A percentile compares a stretch with the other conserved stretches of the same genome.
Conservation (phyloP, 2,329 filamentous ascomycete species). For the Dichotomopilus funicola region DNA sequence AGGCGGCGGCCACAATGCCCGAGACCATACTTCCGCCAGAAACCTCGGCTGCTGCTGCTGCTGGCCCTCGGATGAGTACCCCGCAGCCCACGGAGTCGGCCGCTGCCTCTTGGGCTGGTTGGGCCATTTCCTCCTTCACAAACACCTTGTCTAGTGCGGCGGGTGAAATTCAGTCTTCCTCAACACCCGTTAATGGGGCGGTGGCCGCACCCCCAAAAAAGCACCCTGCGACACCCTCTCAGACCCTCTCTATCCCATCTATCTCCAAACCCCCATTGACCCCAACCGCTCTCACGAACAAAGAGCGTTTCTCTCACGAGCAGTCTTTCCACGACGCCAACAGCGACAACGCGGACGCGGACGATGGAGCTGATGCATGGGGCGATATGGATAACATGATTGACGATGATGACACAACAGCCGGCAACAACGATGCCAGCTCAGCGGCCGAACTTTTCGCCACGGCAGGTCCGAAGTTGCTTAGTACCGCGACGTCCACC, state of each 20-base stretch:
- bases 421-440: conserved; percentile 30
- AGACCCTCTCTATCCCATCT: conserved; percentile 32
- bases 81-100: conserved; percentile 54
- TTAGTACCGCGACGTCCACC: not conserved
- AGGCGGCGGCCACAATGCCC: conserved; percentile 69
- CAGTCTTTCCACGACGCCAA: conserved; percentile 23
- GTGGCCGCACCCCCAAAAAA: conserved; percentile 27
- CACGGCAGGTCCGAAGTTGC: conserved; percentile 27
- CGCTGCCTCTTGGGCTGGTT: conserved; percentile 73
- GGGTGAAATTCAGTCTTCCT: conserved; percentile 68
- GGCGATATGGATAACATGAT: conserved; percentile 57
- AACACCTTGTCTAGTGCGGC: conserved; percentile 82
- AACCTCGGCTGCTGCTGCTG: conserved; percentile 43
- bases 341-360: conserved; percentile 55
- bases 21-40: conserved; percentile 70
- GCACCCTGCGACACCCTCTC: conserved; percentile 30
- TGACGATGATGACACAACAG: conserved; percentile 30
- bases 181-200: conserved; percentile 38
- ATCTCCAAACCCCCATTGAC: conserved; percentile 53
- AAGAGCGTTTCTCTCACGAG: conserved; percentile 49
- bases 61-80: conserved; percentile 69
- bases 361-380: conserved; percentile 67
- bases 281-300: conserved; percentile 36
- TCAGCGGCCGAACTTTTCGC: conserved; percentile 16
- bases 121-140: conserved; percentile 97